phyloP scores from a whole-genome alignment of 2,329 filamentous ascomycete genomes.

The Rhinocladiella similis region DNA sequence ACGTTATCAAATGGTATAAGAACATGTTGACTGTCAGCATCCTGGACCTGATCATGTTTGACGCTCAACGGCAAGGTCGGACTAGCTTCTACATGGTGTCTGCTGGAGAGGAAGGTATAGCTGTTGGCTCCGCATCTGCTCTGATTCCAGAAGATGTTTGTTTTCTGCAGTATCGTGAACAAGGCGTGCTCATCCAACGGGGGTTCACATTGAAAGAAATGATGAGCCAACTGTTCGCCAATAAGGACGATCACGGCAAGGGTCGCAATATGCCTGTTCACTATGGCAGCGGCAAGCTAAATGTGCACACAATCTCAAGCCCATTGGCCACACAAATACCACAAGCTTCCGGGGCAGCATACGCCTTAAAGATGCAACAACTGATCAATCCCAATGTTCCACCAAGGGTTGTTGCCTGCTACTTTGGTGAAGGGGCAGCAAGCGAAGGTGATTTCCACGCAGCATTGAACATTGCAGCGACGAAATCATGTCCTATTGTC shows the following conservation, averaged over 20 bases:
- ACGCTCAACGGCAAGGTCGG: slow-evolving; percentile 91
- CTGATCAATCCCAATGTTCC: slow-evolving; percentile 68
- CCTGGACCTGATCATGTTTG: slow-evolving; percentile 98
- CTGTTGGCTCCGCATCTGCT: slow-evolving; percentile 83
- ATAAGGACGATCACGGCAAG: slow-evolving; percentile 72
- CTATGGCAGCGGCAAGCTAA: slow-evolving; percentile 73
- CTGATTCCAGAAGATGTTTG: slow-evolving; percentile 82
- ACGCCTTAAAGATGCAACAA: slow-evolving; percentile 80
- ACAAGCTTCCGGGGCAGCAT: slow-evolving; percentile 82
- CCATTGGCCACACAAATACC: slow-evolving; percentile 86
- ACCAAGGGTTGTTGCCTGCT: slow-evolving; percentile 73
- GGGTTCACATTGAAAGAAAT: slow-evolving; percentile 86
- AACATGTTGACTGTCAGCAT: slow-evolving; percentile 72
- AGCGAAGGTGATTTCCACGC: slow-evolving; percentile 92
- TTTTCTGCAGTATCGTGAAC: slow-evolving; percentile 92
- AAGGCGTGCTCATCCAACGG: slow-evolving; percentile 85
- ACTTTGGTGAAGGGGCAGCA: slow-evolving; percentile 88
- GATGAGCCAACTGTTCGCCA: slow-evolving; percentile 94
- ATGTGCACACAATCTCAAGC: slow-evolving; percentile 88
- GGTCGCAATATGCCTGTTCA: slow-evolving; percentile 98
- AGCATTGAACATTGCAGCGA: slow-evolving; percentile 87
- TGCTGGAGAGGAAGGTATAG: slow-evolving; percentile 90
- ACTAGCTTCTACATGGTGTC: slow-evolving; percentile 97
- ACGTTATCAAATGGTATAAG: slow-evolving; percentile 62
- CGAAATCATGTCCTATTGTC: slow-evolving; percentile 79